phyloP scores from a whole-genome alignment of 176 grass and related monocot species.

The Ananas comosus region DNA sequence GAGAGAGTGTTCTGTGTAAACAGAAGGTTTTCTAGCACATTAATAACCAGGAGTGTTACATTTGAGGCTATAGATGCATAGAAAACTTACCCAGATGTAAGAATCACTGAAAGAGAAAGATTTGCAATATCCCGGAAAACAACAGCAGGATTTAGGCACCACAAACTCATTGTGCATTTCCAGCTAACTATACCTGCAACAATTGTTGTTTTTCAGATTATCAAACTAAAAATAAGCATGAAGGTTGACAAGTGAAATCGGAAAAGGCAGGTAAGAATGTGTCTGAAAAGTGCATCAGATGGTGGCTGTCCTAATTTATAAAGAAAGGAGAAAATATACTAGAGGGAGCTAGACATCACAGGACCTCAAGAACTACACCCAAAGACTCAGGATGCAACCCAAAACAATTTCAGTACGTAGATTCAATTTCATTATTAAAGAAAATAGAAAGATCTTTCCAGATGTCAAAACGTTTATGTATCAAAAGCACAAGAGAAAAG shows the following conservation, averaged over 20 bases:
- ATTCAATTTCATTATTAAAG: no score
- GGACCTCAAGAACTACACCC: no score
- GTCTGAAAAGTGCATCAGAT: neutral
- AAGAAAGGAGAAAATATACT: no score
- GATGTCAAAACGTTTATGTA: neutral
- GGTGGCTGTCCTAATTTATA: neutral
- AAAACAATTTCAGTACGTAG: no score
- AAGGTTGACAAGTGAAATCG: neutral
- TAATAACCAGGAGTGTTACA: no score
- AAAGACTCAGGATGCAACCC: no score
- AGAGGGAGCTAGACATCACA: no score
- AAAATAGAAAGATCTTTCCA: slow-evolving; percentile 1
- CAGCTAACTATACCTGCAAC: slow-evolving; percentile 40
- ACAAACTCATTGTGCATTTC: slow-evolving; percentile 72
- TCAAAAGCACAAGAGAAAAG: slow-evolving; percentile 4
- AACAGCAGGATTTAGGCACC: slow-evolving; percentile 91
- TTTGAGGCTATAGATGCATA: no score
- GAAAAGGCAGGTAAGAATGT: neutral
- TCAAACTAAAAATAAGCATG: neutral
- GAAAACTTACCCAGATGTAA: slow-evolving; percentile 71
- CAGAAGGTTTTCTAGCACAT: neutral
- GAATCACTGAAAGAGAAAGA: slow-evolving; percentile 72
- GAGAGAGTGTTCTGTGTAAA: slow-evolving; percentile 69
- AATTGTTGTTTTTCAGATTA: neutral
- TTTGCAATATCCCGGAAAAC: slow-evolving; percentile 78